Percentiles rank a stretch among this genome's conserved stretches.
These are phyloP conservation scores for Phialemonium atrogriseum DNA, from an alignment of 2,329 filamentous ascomycete genomes.

Conservation along the genomic window DNA sequence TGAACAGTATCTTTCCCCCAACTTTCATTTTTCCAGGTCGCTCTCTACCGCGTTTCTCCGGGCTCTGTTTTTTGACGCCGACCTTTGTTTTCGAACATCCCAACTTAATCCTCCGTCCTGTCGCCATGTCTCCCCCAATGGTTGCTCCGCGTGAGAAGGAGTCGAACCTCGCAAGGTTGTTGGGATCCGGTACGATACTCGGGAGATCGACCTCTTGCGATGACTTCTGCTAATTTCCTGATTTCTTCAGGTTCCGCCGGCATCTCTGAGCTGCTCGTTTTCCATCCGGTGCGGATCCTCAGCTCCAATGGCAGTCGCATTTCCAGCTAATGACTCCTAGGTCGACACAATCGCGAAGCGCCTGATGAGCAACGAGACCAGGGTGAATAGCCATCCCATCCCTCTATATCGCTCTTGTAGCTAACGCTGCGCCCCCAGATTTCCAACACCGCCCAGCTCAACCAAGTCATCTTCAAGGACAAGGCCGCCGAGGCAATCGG, in stretches of 20 bases:
- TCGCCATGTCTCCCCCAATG: constrained; percentile 57
- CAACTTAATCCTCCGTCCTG: too few relatives aligned
- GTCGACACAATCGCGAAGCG: constrained; percentile 98
- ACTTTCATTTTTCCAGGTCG: too few relatives aligned
- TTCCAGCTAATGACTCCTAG: constrained; percentile 30
- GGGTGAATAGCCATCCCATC: constrained; percentile 32
- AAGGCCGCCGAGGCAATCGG: constrained; percentile 62
- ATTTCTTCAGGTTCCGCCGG: constrained; percentile 66
- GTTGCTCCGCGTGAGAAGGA: constrained; percentile 58
- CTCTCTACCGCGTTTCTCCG: constrained; percentile 1
- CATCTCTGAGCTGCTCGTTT: constrained; percentile 87
- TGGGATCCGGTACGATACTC: constrained; percentile 69
- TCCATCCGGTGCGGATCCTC: constrained; percentile 64
- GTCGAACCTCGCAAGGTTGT: constrained; percentile 76
- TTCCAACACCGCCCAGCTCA: constrained; percentile 56
- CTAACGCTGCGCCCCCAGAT: constrained; percentile 34
- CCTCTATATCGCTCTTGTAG: constrained; percentile 4
- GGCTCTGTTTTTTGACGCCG: background rate
- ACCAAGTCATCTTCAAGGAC: constrained; percentile 89
- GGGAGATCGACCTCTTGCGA: background rate
- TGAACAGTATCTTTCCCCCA: too few relatives aligned
- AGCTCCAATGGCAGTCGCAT: constrained; percentile 2
- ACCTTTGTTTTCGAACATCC: too few relatives aligned
- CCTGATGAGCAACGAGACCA: constrained; percentile 95
- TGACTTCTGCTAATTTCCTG: constrained; percentile 11